Evolutionary conservation across 345 rosid genomes (phyloP), one percentile per base, ranked within the genome.

Genomic region (Euclidium syriacum): DNA sequence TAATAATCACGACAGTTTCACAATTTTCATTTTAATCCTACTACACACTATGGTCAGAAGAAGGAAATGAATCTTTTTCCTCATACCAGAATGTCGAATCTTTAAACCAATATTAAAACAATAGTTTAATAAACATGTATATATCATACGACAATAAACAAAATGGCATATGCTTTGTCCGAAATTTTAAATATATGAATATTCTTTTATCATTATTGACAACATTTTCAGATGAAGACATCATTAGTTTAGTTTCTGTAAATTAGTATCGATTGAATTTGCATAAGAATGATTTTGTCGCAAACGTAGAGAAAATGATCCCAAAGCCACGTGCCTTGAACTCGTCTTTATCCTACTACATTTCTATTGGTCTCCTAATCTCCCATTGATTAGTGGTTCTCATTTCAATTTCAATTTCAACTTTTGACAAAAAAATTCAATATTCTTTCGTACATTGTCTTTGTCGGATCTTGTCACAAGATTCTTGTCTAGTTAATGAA

Each of bases 311-410:
- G 60, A 50, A n/a, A 49, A 41, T 18, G 44, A 68, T 39, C 36
- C 27, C 52, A 67, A 29, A 58, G 18, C 27, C 73, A 68, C 73
- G 61, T 60, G 73, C 67, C 43, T 60, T 18, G 30, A 39, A 14
- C 67, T 60, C 54, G 67, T 60, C 73, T 68, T 60, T 60, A 60
- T 42, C 46, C 40, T 33, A 68, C 48, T 10, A 41, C 67, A 68
- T 6, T 58, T 51, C 53, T 50, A 59, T 68, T 51, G 73, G 60
- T 59, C 60, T 58, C 44, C 52, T 68, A 51, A 33, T 68, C 38
- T 52, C 48, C 47, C 67, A 33, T 42, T 41, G 53, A 59, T 41
- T 59, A 51, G 54, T 23, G 61, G 73, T 52, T 59, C 54, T 41
- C 30, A 6, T 59, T 68, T 50, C 7, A 22, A 12, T 44, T 16